Evolutionary conservation across 768 basidiomycete species (phyloP).

Genomic region (Crucibulum laeve): DNA sequence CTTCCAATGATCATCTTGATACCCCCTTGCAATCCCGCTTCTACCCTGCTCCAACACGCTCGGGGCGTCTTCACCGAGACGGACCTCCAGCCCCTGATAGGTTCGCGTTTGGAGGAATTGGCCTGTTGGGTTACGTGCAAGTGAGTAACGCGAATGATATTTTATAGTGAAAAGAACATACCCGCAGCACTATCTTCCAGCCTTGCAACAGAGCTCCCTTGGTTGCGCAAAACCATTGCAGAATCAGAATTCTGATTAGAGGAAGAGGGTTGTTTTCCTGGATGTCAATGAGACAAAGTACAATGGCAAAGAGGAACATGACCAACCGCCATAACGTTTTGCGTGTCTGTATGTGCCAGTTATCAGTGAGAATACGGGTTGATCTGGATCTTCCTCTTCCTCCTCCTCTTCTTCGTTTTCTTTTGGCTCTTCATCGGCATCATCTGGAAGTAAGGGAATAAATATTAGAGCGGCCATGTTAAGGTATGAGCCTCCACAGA

Average conservation of each 20-base stretch:
- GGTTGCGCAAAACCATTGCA: constrained; percentile 58
- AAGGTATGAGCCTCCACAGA: not conserved
- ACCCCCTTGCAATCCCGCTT: constrained; percentile 85
- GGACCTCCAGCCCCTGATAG: constrained; percentile 78
- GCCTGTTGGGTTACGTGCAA: constrained; percentile 29
- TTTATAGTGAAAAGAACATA: constrained; percentile 19
- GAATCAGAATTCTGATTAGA: constrained; percentile 16
- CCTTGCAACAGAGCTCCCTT: constrained; percentile 52
- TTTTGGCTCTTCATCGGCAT: constrained; percentile 20
- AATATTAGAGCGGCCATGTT: not conserved
- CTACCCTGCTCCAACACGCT: constrained; percentile 84
- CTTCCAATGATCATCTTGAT: constrained; percentile 52
- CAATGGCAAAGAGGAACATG: not conserved
- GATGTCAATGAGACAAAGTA: not conserved
- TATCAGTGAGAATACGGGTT: constrained; percentile 79
- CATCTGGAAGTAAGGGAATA: constrained; percentile 6
- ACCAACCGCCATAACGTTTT: constrained; percentile 52
- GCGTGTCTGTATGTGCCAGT: constrained; percentile 84
- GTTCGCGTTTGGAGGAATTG: constrained; percentile 70
- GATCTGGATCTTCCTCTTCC: constrained; percentile 55
- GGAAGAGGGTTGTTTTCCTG: constrained; percentile 1
- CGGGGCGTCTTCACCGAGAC: constrained; percentile 75
- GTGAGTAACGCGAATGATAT: not conserved
- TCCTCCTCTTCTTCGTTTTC: constrained; percentile 27
- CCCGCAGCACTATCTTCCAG: constrained; percentile 70